Base-by-base conservation (phyloP, 257 asterid species). In the Coffea canephora region DNA sequence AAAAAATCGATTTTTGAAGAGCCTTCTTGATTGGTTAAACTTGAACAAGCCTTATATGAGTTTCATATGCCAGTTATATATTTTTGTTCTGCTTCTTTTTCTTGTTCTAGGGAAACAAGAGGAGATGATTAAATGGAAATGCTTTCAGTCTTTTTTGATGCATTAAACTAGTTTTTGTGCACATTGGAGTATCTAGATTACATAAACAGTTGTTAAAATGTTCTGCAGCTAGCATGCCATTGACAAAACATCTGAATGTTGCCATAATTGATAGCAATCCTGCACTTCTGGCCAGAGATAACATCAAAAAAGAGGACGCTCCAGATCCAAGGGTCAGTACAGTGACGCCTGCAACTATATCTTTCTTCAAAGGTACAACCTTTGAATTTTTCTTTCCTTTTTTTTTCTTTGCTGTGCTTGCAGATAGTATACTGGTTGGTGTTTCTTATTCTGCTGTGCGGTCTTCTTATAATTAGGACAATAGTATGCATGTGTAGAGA, bases 241-340 rank as follows among this genome's bases (percentile, higher is more conserved):
- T 94, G 89, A 92, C 99, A 45, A 92, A 89, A 50, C 89, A 91
- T 73, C 88, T 96, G 74, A 88, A 75, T 77, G 84, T 91, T 80
- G 99, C 98, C 75, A 92, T 96, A 78, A 94, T 96, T 80, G 99
- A 96, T 83, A 92, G 96, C 90, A 96, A 92, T 83, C 99, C 99
- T 75, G 91, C 95, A n/a, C 81, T 96, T 80, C 79, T 82, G 83
- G 87, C 90, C 83, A 85, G 81, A 65, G 83, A 62, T 79, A 34
- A 55, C 84, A 89, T 92, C 62, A 88, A 85, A 77, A 90, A 91
- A 85, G 99, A 90, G 81, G 97, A 88, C 78, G 87, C 90, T 50
- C 99, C 98, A 55, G 98, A 94, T 91, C 90, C 97, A 73, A 91
- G 99, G 87, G 99, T 96, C 73, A 96, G 99, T 85, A 96, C 99